Base-by-base conservation (phyloP, 345 rosid species). In the Eucalyptus cloeziana region DNA sequence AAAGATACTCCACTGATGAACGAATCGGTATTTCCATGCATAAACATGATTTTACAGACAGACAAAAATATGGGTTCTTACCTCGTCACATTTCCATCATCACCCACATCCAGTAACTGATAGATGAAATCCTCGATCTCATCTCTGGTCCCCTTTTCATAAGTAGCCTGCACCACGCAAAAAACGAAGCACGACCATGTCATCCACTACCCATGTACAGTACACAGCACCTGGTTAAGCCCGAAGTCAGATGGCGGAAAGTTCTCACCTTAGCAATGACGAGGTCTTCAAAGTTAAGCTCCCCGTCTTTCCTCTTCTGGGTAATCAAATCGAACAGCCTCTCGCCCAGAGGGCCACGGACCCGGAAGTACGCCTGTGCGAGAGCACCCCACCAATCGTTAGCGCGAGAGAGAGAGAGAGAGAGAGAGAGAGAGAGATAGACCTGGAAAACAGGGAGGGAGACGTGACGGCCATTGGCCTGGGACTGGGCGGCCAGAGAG, bases 71-170 rank as follows among this genome's bases (percentile, higher is more conserved):
- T 47, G 25, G 64, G 33, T 8, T 13, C 67, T 76, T 92, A 96
- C 99, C 99, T 96, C 31, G 92, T 90, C 92, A 96, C 89, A 54
- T 88, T 40, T 13, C 95, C 98, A 92, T 94, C 96, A 91, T 93
- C 93, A 51, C 91, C 94, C 13, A 96, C 92, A 90, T 97, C 98
- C 58, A 96, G 88, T 81, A 96, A 91, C 92, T 93, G 95, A 92
- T 93, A 95, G 54, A 96, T 92, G 90, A 96, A 97, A 91, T 97
- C 96, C 86, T 96, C 96, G 92, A 96, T 96, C 40, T 97, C 98
- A 92, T 94, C 95, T 90, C 91, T 91, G 21, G 98, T 91, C 89
- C 98, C 99, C 91, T 96, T 96, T 93, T 95, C 98, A 85, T 96
- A 97, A 87, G 93, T 90, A 21, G 95, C 97, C 99, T 96, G 92